These are phyloP conservation scores for Alternaria ethzedia DNA, from an alignment of 2,329 filamentous ascomycete species.

Conservation along the genomic window DNA sequence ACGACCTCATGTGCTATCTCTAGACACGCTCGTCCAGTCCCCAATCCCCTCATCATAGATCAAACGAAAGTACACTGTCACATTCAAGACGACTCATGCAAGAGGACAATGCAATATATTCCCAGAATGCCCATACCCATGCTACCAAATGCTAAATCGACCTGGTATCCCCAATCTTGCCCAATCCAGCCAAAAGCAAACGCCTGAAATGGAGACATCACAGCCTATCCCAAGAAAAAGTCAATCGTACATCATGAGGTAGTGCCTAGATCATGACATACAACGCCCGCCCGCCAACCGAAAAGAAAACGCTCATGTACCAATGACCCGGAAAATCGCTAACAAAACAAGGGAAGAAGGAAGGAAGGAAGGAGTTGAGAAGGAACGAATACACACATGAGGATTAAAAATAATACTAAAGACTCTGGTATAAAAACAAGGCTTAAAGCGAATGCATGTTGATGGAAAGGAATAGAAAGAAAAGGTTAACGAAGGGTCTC, in stretches of 20 bases:
- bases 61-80: background rate
- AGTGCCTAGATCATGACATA: background rate
- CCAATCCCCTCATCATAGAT: background rate
- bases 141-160: slow-evolving; percentile 1
- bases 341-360: background rate
- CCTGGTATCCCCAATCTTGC: slow-evolving; percentile 1
- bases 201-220: background rate
- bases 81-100: background rate
- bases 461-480: background rate
- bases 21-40: background rate
- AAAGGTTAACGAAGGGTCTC: background rate
- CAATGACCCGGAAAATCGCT: background rate
- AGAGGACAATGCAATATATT: background rate
- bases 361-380: slow-evolving; percentile 2
- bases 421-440: background rate
- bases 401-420: slow-evolving; percentile 1
- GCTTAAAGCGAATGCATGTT: background rate
- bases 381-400: background rate
- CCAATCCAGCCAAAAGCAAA: background rate
- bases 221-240: background rate
- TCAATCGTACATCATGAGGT: background rate
- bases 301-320: background rate
- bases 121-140: background rate
- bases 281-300: background rate
- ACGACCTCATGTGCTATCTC: background rate